These are phyloP conservation scores for Pseudonitzschia multiseries DNA, from an alignment of 108 stramenopile genomes.

Conservation along the genomic window DNA sequence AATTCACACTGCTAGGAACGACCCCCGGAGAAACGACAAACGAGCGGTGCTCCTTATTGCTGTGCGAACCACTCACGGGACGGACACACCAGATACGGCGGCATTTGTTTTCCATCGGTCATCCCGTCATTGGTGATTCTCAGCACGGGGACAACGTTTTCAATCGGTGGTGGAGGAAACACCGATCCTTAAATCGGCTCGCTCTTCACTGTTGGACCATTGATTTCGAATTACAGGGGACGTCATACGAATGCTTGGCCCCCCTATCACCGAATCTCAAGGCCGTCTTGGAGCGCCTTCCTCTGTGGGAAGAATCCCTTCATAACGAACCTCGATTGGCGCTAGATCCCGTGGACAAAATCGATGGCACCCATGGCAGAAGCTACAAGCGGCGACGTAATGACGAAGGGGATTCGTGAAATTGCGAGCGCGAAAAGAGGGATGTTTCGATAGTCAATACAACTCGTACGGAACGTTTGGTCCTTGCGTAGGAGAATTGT, in stretches of 20 bases:
- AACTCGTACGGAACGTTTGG: too few relatives aligned
- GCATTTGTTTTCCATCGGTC: conserved; percentile 49
- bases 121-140: conserved; percentile 73
- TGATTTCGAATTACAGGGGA: conserved; percentile 36
- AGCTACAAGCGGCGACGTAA: neutral
- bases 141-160: conserved; percentile 67
- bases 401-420: neutral
- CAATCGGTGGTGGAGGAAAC: conserved; percentile 72
- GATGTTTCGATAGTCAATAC: too few relatives aligned
- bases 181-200: conserved; percentile 49
- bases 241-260: conserved; percentile 2
- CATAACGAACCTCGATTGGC: neutral
- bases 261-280: neutral
- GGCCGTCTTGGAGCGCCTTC: neutral
- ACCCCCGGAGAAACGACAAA: conserved; percentile 19
- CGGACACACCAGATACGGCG: conserved; percentile 69
- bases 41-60: conserved; percentile 37
- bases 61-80: conserved; percentile 55
- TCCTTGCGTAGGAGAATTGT: too few relatives aligned
- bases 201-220: conserved; percentile 67
- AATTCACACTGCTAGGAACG: conserved; percentile 36
- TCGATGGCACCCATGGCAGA: conserved; percentile 2
- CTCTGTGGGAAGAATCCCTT: conserved; percentile 2
- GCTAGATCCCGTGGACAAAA: neutral
- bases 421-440: neutral